phyloP scores from a whole-genome alignment of 176 grass and related monocot species.

The Zea luxurians region DNA sequence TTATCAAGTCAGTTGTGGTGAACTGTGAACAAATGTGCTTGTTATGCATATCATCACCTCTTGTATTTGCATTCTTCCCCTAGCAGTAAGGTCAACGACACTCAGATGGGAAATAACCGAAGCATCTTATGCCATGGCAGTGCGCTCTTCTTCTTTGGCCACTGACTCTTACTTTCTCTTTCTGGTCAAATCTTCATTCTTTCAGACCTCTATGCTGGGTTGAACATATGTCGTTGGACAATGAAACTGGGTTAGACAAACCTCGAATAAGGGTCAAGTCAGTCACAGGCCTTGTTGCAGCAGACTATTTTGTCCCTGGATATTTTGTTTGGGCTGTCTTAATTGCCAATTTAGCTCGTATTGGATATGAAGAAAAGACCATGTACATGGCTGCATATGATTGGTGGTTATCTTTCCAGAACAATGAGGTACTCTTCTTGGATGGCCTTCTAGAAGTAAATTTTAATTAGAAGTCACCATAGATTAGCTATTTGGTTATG shows the following conservation, averaged over 20 bases:
- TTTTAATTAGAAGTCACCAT: constrained; percentile 1
- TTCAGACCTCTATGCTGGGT: constrained; percentile 94
- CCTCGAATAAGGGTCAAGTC: constrained; percentile 82
- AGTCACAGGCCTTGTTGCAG: constrained; percentile 89
- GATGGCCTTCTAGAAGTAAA: constrained; percentile 15
- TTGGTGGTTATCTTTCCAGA: constrained; percentile 97
- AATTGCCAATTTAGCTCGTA: constrained; percentile 95
- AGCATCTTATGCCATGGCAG: background rate
- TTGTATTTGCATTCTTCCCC: background rate
- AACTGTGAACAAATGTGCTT: background rate
- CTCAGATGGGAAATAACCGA: background rate
- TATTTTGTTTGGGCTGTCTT: constrained; percentile 99
- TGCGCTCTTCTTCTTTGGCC: constrained; percentile 10
- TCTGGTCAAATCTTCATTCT: constrained; percentile 33
- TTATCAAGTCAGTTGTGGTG: background rate
- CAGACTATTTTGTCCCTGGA: constrained; percentile 98
- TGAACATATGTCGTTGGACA: constrained; percentile 98
- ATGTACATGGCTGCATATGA: constrained; percentile 99
- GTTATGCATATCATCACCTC: background rate
- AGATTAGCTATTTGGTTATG: background rate
- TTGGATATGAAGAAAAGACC: constrained; percentile 98
- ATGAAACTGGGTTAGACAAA: constrained; percentile 96
- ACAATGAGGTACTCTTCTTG: constrained; percentile 72
- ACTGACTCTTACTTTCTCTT: background rate
- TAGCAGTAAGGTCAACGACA: background rate